These are phyloP conservation scores for Entophlyctis luteolus DNA, from an alignment of 192 early-diverging fungal genomes.

Conservation along the genomic window DNA sequence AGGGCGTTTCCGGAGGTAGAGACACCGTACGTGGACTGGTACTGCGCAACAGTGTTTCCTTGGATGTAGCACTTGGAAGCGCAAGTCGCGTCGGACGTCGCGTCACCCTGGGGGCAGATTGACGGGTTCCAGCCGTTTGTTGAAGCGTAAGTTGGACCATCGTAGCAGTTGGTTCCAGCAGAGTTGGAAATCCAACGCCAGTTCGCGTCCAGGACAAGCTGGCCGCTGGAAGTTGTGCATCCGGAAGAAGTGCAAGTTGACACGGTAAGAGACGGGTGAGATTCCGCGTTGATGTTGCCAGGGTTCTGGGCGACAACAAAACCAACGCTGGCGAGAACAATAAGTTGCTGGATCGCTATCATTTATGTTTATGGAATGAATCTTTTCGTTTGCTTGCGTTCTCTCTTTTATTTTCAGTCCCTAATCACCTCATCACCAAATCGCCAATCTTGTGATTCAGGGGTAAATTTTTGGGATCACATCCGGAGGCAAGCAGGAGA, in stretches of 20 bases:
- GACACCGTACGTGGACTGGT: slow-evolving; percentile 32
- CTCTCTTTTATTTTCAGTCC: no score
- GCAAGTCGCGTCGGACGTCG: slow-evolving; percentile 11
- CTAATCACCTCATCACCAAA: no score
- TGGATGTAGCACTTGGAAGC: slow-evolving; percentile 26
- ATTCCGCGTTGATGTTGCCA: not conserved
- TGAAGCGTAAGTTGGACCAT: not conserved
- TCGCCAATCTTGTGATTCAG: no score
- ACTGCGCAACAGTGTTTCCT: slow-evolving; percentile 21
- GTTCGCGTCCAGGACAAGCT: slow-evolving; percentile 32
- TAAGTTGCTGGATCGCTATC: not conserved
- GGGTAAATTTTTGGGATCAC: no score
- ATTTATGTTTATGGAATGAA: not conserved
- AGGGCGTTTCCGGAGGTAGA: slow-evolving; percentile 25
- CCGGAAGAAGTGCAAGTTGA: slow-evolving; percentile 30
- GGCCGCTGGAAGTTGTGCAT: not conserved
- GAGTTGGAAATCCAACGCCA: slow-evolving; percentile 36
- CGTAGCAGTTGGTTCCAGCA: slow-evolving; percentile 34
- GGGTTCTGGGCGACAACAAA: not conserved
- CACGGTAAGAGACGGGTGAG: slow-evolving; percentile 29
- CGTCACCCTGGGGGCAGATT: slow-evolving; percentile 12
- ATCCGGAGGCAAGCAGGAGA: no score
- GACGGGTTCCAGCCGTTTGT: slow-evolving; percentile 33
- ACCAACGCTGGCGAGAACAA: not conserved
- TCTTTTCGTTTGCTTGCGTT: no score